phyloP scores from a whole-genome alignment of 164 flowering plant genomes.

The Taxillus chinensis region DNA sequence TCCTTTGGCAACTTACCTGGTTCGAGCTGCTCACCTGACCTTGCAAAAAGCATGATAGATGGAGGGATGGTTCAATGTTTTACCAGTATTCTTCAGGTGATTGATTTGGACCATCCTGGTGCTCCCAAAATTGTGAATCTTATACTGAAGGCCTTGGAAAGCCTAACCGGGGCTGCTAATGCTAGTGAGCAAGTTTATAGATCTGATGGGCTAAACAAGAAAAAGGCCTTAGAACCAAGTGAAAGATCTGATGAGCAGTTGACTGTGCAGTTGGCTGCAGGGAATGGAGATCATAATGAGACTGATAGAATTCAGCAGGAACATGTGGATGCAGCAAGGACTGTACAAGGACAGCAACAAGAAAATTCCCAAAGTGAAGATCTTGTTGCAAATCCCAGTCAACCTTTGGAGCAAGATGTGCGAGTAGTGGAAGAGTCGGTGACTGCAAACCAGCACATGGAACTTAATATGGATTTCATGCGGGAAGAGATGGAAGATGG shows the following conservation, averaged over 20 bases:
- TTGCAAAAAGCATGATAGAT: conserved; percentile 85
- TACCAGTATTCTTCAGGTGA: conserved; percentile 55
- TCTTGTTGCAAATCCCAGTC: conserved; percentile 23
- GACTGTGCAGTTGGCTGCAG: conserved; percentile 18
- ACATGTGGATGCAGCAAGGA: conserved; percentile 19
- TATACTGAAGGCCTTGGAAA: conserved; percentile 73
- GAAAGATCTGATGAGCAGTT: conserved; percentile 48
- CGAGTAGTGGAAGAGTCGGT: conserved; percentile 37
- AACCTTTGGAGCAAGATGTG: conserved; percentile 45
- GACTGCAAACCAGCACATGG: conserved; percentile 28
- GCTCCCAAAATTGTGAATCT: conserved; percentile 73
- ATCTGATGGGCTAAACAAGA: conserved; percentile 56
- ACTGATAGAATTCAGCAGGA: conserved; percentile 26
- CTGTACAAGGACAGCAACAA: conserved; percentile 26
- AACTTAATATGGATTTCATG: conserved; percentile 54
- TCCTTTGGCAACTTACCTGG: conserved; percentile 62
- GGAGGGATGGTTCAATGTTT: conserved; percentile 69
- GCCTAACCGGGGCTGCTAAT: conserved; percentile 86
- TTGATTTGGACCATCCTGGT: conserved; percentile 90
- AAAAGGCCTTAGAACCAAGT: conserved; percentile 31
- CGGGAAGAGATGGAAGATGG: conserved; percentile 69
- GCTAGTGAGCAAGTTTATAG: conserved; percentile 60
- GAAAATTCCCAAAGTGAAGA: conserved; percentile 32
- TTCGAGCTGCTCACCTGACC: conserved; percentile 80
- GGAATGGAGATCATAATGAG: conserved; percentile 28